Evolutionary conservation across 1,139 yeast genomes (phyloP).

Genomic region (Citeromyces siamensis): DNA sequence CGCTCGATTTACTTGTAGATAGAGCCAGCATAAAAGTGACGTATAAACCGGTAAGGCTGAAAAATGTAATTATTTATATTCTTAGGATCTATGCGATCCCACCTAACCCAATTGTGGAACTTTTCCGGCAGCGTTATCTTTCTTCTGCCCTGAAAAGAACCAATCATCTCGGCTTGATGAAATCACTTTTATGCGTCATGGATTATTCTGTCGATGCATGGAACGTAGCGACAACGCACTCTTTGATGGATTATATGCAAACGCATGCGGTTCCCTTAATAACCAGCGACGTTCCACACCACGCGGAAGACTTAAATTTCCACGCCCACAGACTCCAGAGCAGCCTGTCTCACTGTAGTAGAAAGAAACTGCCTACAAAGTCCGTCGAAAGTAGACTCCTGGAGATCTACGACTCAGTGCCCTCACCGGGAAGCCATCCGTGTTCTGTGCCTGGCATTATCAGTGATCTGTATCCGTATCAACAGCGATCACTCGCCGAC

Average conservation of each 20-base stretch:
- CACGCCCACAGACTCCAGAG: not conserved
- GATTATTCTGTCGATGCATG: not conserved
- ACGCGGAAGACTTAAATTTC: not conserved
- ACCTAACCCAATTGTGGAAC: too few relatives aligned
- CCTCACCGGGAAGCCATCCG: constrained; percentile 21
- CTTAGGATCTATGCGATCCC: constrained; percentile 1
- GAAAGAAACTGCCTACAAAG: constrained; percentile 5
- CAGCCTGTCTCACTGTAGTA: constrained; percentile 1
- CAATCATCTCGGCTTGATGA: not conserved
- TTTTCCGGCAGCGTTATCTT: too few relatives aligned
- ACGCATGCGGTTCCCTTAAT: not conserved
- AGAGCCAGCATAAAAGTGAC: not conserved
- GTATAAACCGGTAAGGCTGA: not conserved
- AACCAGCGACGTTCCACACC: not conserved
- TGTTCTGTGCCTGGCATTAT: constrained; percentile 33
- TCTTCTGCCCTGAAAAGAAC: not conserved
- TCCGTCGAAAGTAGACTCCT: constrained; percentile 14
- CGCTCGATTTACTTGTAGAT: not conserved
- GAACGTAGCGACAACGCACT: not conserved
- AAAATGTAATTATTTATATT: not conserved
- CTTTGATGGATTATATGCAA: not conserved
- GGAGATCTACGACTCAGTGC: constrained; percentile 24
- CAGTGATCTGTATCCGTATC: constrained; percentile 42
- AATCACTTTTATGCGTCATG: not conserved
- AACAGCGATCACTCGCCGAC: constrained; percentile 39